Percentiles rank a stretch among this genome's conserved stretches.
Evolutionary conservation across 108 stramenopile genomes (phyloP).

Genomic region (Cyclotella atomus): DNA sequence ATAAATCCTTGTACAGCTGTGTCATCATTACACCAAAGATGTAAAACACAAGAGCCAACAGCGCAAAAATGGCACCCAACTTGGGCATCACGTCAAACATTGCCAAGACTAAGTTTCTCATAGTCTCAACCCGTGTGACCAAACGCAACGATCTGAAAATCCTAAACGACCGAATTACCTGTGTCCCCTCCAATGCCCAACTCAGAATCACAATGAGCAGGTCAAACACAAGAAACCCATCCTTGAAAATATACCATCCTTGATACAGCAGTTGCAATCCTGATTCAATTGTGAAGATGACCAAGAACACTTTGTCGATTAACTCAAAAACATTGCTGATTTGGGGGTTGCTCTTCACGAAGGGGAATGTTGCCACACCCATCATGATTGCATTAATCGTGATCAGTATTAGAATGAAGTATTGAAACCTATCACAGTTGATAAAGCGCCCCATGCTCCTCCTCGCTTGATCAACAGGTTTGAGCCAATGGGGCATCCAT

Average conservation of each 20-base stretch:
- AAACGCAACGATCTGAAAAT: slow-evolving; percentile 79
- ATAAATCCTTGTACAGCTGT: slow-evolving; percentile 50
- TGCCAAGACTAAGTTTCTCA: slow-evolving; percentile 72
- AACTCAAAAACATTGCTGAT: slow-evolving; percentile 45
- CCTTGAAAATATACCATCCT: slow-evolving; percentile 56
- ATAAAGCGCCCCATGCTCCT: slow-evolving; percentile 49
- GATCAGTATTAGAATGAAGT: slow-evolving; percentile 60
- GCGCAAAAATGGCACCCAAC: slow-evolving; percentile 62
- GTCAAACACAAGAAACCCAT: slow-evolving; percentile 81
- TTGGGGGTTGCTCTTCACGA: slow-evolving; percentile 49
- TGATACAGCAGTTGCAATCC: slow-evolving; percentile 62
- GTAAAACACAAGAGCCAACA: slow-evolving; percentile 71
- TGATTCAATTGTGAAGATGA: slow-evolving; percentile 75
- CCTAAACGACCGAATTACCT: slow-evolving; percentile 79
- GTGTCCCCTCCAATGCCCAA: slow-evolving; percentile 65
- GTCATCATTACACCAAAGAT: slow-evolving; percentile 79
- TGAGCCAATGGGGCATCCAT: neutral
- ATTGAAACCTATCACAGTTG: slow-evolving; percentile 62
- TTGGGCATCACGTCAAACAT: slow-evolving; percentile 72
- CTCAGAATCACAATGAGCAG: slow-evolving; percentile 63
- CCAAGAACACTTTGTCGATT: slow-evolving; percentile 59
- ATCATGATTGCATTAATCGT: slow-evolving; percentile 76
- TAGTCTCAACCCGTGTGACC: slow-evolving; percentile 67
- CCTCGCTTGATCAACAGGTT: slow-evolving; percentile 15
- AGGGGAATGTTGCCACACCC: slow-evolving; percentile 74